phyloP scores from a whole-genome alignment of 768 basidiomycete genomes.

The Boletales sp. region DNA sequence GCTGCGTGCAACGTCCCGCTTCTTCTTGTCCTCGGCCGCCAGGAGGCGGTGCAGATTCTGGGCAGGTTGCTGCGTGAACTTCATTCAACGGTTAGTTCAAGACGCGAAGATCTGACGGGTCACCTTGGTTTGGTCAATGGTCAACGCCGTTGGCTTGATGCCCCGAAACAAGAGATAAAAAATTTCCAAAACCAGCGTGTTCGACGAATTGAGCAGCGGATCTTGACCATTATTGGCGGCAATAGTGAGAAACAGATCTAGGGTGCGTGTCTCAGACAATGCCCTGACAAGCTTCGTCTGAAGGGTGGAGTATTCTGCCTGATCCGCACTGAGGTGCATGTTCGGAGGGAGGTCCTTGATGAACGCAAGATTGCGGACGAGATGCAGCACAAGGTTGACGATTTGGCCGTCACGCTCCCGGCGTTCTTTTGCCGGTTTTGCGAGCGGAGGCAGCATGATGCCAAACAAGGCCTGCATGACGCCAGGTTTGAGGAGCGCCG shows the following conservation, averaged over 20 bases:
- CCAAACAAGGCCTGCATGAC: constrained; percentile 70
- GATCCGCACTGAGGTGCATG: constrained; percentile 68
- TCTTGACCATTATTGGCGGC: constrained; percentile 75
- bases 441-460: constrained; percentile 74
- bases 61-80: constrained; percentile 53
- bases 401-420: constrained; percentile 80
- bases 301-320: constrained; percentile 71
- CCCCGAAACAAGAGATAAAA: constrained; percentile 87
- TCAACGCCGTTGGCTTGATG: constrained; percentile 58
- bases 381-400: constrained; percentile 82
- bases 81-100: constrained; percentile 9
- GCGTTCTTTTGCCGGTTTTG: constrained; percentile 66
- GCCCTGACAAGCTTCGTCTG: constrained; percentile 74
- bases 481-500: constrained; percentile 57
- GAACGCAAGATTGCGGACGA: constrained; percentile 91
- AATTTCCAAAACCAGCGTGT: constrained; percentile 89
- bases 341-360: constrained; percentile 83
- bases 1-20: constrained; percentile 50
- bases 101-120: constrained; percentile 2
- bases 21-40: constrained; percentile 66
- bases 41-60: constrained; percentile 73
- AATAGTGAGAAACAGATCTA: constrained; percentile 81
- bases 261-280: constrained; percentile 65
- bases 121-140: constrained; percentile 65
- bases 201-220: constrained; percentile 79